Evolutionary conservation across 2,329 filamentous ascomycete species (phyloP).

Genomic region (Amylocarpus encephaloides): DNA sequence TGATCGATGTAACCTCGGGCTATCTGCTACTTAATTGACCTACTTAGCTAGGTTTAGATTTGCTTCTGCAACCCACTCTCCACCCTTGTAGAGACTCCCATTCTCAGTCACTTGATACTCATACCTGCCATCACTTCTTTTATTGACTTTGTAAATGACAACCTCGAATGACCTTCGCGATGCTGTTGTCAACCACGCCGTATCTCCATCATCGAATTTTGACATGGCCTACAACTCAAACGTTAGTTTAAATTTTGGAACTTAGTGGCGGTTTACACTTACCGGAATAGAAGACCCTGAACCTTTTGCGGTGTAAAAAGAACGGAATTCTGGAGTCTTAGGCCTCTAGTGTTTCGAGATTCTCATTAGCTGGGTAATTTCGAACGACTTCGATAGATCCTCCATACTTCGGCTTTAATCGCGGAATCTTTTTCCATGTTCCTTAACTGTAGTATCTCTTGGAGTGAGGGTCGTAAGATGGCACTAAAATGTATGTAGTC

Average conservation of each 20-base stretch:
- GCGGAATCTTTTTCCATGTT: too few relatives aligned
- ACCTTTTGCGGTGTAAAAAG: background rate
- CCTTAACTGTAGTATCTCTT: too few relatives aligned
- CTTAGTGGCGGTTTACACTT: background rate
- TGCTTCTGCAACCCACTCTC: constrained; percentile 8
- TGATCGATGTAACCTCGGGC: background rate
- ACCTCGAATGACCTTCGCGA: background rate
- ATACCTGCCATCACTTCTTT: constrained; percentile 1
- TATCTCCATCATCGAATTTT: background rate
- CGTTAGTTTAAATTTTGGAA: background rate
- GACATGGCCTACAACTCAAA: background rate
- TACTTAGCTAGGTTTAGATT: background rate
- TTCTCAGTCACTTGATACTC: constrained; percentile 10
- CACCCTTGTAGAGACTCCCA: constrained; percentile 6
- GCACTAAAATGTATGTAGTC: too few relatives aligned
- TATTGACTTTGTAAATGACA: background rate
- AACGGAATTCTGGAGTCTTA: too few relatives aligned
- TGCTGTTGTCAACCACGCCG: background rate
- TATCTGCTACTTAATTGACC: background rate
- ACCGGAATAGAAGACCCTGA: background rate
- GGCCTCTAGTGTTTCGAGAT: too few relatives aligned
- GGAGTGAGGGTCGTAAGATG: too few relatives aligned
- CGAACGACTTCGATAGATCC: too few relatives aligned
- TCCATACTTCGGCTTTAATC: too few relatives aligned
- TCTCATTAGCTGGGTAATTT: too few relatives aligned